Percentiles rank a stretch among this genome's conserved stretches.
Conservation (phyloP, 2,329 filamentous ascomycete species). For the Myriosclerotinia scirpicola region DNA sequence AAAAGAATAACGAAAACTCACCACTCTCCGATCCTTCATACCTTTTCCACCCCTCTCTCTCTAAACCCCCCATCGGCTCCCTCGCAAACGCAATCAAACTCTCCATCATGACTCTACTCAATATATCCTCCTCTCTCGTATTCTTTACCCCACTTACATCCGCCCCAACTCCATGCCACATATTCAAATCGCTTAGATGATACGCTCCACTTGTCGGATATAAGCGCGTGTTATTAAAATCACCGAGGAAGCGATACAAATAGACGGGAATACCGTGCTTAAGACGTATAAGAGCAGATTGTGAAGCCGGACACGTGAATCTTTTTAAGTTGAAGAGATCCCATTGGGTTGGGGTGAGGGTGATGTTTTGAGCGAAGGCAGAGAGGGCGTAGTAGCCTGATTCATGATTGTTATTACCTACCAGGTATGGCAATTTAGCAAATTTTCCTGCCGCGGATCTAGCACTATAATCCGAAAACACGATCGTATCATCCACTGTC, state of each 20-base stretch:
- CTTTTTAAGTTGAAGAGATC: conserved; percentile 36
- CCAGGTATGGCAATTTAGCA: conserved; percentile 34
- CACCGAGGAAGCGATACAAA: conserved; percentile 44
- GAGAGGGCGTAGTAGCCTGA: conserved; percentile 37
- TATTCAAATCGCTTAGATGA: conserved; percentile 40
- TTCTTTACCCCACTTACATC: conserved; percentile 19
- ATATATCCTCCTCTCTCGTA: neutral
- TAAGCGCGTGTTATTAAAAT: conserved; percentile 41
- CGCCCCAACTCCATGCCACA: conserved; percentile 6
- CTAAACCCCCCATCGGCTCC: neutral
- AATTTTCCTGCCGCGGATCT: conserved; percentile 25
- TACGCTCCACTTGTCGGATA: conserved; percentile 40
- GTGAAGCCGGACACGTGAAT: conserved; percentile 42
- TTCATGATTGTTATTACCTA: conserved; percentile 43
- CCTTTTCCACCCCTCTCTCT: neutral
- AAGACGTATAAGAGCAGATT: conserved; percentile 34
- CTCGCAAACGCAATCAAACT: neutral
- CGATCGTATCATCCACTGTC: conserved; percentile 27
- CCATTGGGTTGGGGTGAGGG: conserved; percentile 35
- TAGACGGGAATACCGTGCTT: conserved; percentile 40
- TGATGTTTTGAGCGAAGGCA: conserved; percentile 29
- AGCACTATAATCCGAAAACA: conserved; percentile 27
- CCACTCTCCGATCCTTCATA: neutral
- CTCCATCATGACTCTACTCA: neutral
- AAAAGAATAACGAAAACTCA: neutral